These are phyloP conservation scores for Rhodocollybia butyracea DNA, from an alignment of 768 basidiomycete genomes.

Conservation along the genomic window DNA sequence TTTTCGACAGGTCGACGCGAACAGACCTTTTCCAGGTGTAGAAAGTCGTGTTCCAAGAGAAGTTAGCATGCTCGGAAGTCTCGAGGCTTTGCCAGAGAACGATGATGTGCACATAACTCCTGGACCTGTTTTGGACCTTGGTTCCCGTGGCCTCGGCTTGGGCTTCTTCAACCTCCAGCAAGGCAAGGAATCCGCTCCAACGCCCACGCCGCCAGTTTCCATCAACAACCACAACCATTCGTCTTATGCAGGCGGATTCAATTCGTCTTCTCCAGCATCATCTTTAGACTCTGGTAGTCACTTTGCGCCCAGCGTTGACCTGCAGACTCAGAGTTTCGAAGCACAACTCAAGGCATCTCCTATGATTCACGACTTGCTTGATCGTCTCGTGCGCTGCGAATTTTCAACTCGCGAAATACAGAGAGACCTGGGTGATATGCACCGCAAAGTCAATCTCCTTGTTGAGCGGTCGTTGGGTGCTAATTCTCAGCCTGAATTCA, in stretches of 20 bases:
- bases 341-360: constrained; percentile 74
- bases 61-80: constrained; percentile 42
- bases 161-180: constrained; percentile 38
- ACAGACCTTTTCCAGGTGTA: constrained; percentile 36
- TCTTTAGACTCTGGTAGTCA: constrained; percentile 75
- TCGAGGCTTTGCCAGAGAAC: constrained; percentile 54
- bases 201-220: constrained; percentile 44
- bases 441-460: constrained; percentile 74
- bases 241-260: constrained; percentile 44
- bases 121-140: constrained; percentile 25
- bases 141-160: constrained; percentile 22
- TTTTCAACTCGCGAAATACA: constrained; percentile 68
- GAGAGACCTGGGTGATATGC: constrained; percentile 68
- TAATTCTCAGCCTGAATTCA: constrained; percentile 66
- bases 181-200: constrained; percentile 32
- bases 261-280: constrained; percentile 74
- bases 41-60: constrained; percentile 43
- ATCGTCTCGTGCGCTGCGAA: constrained; percentile 72
- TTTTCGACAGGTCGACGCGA: constrained; percentile 42
- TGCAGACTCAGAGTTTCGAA: constrained; percentile 52
- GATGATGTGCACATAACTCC: constrained; percentile 42
- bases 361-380: constrained; percentile 70
- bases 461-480: constrained; percentile 60
- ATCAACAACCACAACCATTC: constrained; percentile 32
- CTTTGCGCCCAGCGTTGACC: constrained; percentile 46